A percentile compares a stretch with the other conserved stretches of the same genome.
Evolutionary conservation across 2,329 filamentous ascomycete genomes (phyloP).

Genomic region (Hymenotorrendiella dingleyae): DNA sequence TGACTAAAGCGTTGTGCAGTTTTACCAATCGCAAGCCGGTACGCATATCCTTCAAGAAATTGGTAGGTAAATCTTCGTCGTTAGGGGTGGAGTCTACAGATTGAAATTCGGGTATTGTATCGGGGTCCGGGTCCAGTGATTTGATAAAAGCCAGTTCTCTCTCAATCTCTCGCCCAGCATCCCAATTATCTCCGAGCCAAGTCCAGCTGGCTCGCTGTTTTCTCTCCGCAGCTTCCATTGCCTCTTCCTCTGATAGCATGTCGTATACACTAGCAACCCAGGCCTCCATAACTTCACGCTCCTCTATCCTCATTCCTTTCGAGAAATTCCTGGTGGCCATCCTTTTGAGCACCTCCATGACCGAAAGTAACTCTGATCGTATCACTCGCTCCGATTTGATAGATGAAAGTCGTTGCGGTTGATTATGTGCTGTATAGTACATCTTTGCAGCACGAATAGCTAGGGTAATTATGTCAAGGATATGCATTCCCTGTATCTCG

Average conservation of each 20-base stretch:
- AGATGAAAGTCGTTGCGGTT: slow-evolving; percentile 75
- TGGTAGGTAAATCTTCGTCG: slow-evolving; percentile 52
- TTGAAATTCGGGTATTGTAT: slow-evolving; percentile 63
- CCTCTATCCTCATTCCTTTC: slow-evolving; percentile 72
- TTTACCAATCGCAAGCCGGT: slow-evolving; percentile 77
- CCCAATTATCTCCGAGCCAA: slow-evolving; percentile 78
- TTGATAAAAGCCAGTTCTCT: slow-evolving; percentile 76
- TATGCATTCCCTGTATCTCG: slow-evolving; percentile 84
- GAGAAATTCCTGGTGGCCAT: slow-evolving; percentile 85
- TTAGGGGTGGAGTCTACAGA: slow-evolving; percentile 41
- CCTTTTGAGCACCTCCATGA: slow-evolving; percentile 86
- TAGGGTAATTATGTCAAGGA: slow-evolving; percentile 86
- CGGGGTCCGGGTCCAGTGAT: slow-evolving; percentile 60
- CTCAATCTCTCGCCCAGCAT: slow-evolving; percentile 59
- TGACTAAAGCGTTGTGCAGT: slow-evolving; percentile 84
- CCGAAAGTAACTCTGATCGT: slow-evolving; percentile 73
- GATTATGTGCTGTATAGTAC: slow-evolving; percentile 90
- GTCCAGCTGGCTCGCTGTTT: slow-evolving; percentile 63
- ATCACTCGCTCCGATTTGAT: slow-evolving; percentile 87
- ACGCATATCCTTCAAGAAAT: slow-evolving; percentile 67
- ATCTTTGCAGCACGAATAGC: slow-evolving; percentile 94
- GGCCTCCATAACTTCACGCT: slow-evolving; percentile 65
- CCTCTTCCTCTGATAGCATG: slow-evolving; percentile 72
- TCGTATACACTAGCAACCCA: slow-evolving; percentile 77
- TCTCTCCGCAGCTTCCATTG: slow-evolving; percentile 66